phyloP scores from a whole-genome alignment of 169 alveolate genomes.

The Pseudocohnilembus persalinus region DNA sequence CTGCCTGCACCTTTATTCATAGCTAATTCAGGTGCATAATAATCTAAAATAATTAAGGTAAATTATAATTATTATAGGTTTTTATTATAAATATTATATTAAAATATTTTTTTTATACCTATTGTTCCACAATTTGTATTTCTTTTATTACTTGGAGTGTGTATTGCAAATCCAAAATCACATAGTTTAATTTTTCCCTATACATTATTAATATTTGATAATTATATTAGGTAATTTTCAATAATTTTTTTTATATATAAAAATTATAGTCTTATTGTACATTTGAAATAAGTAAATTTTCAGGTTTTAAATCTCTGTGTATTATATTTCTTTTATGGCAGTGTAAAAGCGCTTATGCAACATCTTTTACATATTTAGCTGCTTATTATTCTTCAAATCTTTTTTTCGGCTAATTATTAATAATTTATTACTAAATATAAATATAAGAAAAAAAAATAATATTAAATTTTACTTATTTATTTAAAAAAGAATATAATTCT shows the following conservation, averaged over 20 bases:
- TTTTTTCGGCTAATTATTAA: constrained; percentile 33
- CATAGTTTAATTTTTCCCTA: constrained; percentile 92
- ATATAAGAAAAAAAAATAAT: not conserved
- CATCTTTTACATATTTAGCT: constrained; percentile 77
- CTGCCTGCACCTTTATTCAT: too few relatives aligned
- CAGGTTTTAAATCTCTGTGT: constrained; percentile 94
- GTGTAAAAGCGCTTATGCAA: constrained; percentile 79
- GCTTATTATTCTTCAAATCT: constrained; percentile 81
- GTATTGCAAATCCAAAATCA: constrained; percentile 95
- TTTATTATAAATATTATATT: not conserved
- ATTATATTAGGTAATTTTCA: too few relatives aligned
- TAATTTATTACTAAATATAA: not conserved
- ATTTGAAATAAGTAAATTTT: constrained; percentile 87
- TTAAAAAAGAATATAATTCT: constrained; percentile 77
- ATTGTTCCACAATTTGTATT: constrained; percentile 93
- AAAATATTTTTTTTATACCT: not conserved
- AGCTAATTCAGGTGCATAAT: constrained; percentile 93
- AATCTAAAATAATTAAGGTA: constrained; percentile 60
- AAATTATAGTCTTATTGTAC: constrained; percentile 28
- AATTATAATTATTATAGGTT: too few relatives aligned
- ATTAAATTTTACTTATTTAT: constrained; percentile 43
- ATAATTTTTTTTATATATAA: too few relatives aligned
- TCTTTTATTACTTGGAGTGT: constrained; percentile 85
- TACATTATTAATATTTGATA: constrained; percentile 47
- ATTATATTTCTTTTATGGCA: constrained; percentile 83